Base-by-base conservation (phyloP, 176 grass and related monocot genomes). In the Triticum timopheevii region DNA sequence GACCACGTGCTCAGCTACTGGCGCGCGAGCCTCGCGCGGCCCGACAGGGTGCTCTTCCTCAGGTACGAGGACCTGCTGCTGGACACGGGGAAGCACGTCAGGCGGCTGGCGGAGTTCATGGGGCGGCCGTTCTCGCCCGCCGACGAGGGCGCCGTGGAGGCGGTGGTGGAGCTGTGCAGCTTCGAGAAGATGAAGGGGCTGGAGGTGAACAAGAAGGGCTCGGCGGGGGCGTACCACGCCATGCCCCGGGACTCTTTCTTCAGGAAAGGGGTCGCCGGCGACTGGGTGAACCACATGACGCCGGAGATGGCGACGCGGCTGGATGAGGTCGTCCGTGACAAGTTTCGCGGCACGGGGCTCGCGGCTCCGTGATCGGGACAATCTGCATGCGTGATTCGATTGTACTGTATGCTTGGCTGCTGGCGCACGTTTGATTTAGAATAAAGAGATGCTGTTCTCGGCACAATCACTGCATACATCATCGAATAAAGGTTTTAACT, bases 61-160 rank as follows among this genome's bases (percentile, higher is more conserved):
- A 90, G 5, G 79, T 92, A 92, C 80, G 93, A 95, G 74, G 79
- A 95, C 38, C 30, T 92, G 33, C 83, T 88, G 10, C 17, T 2
- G 0, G 88, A 85, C 23, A 15, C 93, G 10, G 61, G 23, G 5
- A 52, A 65, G 35, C 44, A 61, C 65, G 80, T 90, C 40, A 71
- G 40, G 69, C 6, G 34, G 65, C 44, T 90, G 19, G 93, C 88
- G 27, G 68, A 78, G 31, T 95, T 92, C 83, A 17, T 92, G 62
- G 67, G 82, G 2, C 59, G 31, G 39, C 86, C 93, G 33, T 95
- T 92, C 85, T 80, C 67, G 8, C 24, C 47, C 19, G 66, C 8
- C 6, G 90, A 95, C 66, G 82, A 88, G 64, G 67, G 69, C 36
- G 65, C 49, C 44, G 82, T 90, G 0, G 82, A 62, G 16, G n/a